Conservation (phyloP, 768 basidiomycete species). For the Mycena rebaudengoi region DNA sequence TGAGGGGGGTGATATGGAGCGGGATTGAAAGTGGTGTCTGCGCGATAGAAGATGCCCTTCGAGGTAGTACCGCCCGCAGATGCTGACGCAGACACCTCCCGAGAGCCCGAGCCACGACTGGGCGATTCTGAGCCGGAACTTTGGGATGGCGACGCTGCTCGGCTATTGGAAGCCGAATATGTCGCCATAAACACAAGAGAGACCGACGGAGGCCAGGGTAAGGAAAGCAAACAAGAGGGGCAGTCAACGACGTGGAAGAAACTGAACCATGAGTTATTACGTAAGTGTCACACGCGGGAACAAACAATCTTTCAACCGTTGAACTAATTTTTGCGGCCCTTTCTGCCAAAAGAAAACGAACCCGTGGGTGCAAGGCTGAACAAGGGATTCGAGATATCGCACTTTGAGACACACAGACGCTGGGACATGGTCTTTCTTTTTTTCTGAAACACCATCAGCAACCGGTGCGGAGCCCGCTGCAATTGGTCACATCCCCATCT, state of each 20-base stretch:
- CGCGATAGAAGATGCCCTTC: conserved; percentile 17
- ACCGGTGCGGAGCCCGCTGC: not conserved
- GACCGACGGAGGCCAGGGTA: not conserved
- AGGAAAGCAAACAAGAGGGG: not conserved
- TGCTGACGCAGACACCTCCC: conserved; percentile 16
- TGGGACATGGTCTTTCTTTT: not conserved
- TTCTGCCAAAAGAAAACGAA: no score
- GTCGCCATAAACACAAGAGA: conserved; percentile 18
- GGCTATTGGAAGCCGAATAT: conserved; percentile 9
- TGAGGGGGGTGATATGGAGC: conserved; percentile 20
- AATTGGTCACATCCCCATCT: conserved; percentile 15
- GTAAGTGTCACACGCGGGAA: no score
- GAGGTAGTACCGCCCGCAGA: no score
- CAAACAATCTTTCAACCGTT: no score
- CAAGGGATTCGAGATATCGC: no score
- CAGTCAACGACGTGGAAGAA: no score
- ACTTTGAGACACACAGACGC: not conserved
- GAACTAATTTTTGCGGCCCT: no score
- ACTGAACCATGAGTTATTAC: no score
- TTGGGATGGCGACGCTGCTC: conserved; percentile 5
- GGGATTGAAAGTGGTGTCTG: conserved; percentile 29
- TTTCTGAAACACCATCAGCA: conserved; percentile 1
- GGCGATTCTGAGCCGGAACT: conserved; percentile 22
- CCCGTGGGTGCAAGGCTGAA: no score
- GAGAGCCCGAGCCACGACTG: conserved; percentile 14